A percentile compares a stretch with the other conserved stretches of the same genome.
These are phyloP conservation scores for Chlorociboria aeruginascens DNA, from an alignment of 495 filamentous ascomycete species.

Conservation along the genomic window DNA sequence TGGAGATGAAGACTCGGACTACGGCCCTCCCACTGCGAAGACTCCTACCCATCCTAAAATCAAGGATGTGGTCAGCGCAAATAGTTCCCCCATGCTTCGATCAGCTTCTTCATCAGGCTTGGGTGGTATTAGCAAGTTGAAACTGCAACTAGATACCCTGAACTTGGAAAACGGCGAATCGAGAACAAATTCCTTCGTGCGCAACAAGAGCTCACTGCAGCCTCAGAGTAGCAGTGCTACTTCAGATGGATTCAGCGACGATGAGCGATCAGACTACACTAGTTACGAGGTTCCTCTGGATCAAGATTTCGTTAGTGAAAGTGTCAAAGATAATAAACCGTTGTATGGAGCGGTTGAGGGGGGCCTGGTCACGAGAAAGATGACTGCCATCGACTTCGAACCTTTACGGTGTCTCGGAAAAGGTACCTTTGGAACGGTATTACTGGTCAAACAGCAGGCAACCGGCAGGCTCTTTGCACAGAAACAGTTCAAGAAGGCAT, in stretches of 20 bases:
- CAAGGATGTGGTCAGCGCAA: slow-evolving; percentile 43
- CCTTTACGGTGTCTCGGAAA: slow-evolving; percentile 92
- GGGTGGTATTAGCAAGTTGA: slow-evolving; percentile 66
- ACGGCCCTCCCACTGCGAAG: slow-evolving; percentile 19
- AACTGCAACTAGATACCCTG: slow-evolving; percentile 62
- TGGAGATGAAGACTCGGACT: slow-evolving; percentile 75
- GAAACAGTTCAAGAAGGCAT: slow-evolving; percentile 97
- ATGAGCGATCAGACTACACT: slow-evolving; percentile 25
- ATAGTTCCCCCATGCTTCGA: slow-evolving; percentile 49
- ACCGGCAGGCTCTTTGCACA: slow-evolving; percentile 91
- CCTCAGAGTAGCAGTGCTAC: slow-evolving; percentile 20
- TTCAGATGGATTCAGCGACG: slow-evolving; percentile 16
- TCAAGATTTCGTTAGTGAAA: slow-evolving; percentile 73
- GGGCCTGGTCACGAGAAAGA: slow-evolving; percentile 50
- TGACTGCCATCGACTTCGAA: slow-evolving; percentile 85
- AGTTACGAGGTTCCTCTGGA: slow-evolving; percentile 85
- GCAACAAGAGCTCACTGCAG: slow-evolving; percentile 14
- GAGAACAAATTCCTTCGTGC: slow-evolving; percentile 19
- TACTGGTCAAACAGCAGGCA: slow-evolving; percentile 75
- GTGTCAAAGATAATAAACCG: slow-evolving; percentile 33
- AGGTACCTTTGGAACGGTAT: slow-evolving; percentile 75
- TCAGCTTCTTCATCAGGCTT: slow-evolving; percentile 41
- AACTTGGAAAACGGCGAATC: slow-evolving; percentile 29
- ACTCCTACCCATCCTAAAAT: slow-evolving; percentile 16
- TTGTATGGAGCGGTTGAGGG: slow-evolving; percentile 29